phyloP scores from a whole-genome alignment of 2,329 filamentous ascomycete genomes.

The Aspergillus chevalieri region DNA sequence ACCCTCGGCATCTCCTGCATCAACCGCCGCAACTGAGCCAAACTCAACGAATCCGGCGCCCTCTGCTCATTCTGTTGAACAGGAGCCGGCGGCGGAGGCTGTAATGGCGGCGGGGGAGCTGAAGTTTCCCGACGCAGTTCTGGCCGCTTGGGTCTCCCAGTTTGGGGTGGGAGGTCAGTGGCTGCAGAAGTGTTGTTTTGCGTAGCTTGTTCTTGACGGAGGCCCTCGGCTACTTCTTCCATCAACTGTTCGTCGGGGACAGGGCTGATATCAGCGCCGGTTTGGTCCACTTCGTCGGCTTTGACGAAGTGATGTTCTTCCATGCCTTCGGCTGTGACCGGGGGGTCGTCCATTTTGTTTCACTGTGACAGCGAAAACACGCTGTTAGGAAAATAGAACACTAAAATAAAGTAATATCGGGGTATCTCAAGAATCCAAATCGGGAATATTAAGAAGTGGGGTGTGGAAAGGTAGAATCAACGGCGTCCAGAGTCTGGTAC shows the following conservation, averaged over 20 bases:
- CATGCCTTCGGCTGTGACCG: constrained; percentile 18
- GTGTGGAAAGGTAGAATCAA: neutral
- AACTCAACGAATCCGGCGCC: constrained; percentile 63
- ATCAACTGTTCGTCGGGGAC: constrained; percentile 40
- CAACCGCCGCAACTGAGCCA: constrained; percentile 66
- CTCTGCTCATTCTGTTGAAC: constrained; percentile 31
- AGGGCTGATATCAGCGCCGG: constrained; percentile 41
- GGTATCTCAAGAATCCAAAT: constrained; percentile 5
- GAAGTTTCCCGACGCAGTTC: constrained; percentile 32
- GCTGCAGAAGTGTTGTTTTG: constrained; percentile 7
- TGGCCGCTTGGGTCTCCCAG: constrained; percentile 21
- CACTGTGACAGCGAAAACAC: neutral
- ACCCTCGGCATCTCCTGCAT: constrained; percentile 66
- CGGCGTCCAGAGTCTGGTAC: neutral
- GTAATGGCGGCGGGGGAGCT: constrained; percentile 38
- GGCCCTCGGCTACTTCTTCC: constrained; percentile 34
- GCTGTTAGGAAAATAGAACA: neutral
- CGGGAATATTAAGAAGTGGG: neutral
- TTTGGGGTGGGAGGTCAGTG: constrained; percentile 9
- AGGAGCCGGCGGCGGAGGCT: constrained; percentile 43
- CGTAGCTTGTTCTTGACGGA: constrained; percentile 30
- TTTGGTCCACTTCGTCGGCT: constrained; percentile 46
- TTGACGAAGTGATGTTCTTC: constrained; percentile 40
- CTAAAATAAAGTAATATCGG: constrained; percentile 6
- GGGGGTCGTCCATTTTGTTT: constrained; percentile 21